Percentiles rank a stretch among this genome's conserved stretches.
phyloP scores from a whole-genome alignment of 176 grass and related monocot genomes.

The Oryza australiensis region DNA sequence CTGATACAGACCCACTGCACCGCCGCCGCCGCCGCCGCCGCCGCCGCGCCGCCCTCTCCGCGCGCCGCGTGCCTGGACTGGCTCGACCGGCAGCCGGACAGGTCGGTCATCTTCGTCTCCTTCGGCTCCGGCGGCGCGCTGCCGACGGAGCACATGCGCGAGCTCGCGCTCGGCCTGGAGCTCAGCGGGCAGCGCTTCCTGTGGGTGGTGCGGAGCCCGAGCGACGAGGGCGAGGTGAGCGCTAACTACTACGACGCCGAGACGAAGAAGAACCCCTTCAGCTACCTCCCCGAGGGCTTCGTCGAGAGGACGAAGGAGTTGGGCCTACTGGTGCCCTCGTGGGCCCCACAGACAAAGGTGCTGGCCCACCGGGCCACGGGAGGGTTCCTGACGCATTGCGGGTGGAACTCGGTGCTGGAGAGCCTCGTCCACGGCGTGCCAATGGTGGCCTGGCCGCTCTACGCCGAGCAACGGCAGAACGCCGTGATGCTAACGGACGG shows the following conservation, averaged over 20 bases:
- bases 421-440: constrained; percentile 52
- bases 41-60: background rate
- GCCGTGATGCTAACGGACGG: constrained; percentile 42
- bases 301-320: background rate
- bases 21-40: too few species aligned
- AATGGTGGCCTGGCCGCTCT: constrained; percentile 66
- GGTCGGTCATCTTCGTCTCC: constrained; percentile 62
- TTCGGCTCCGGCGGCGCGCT: constrained; percentile 54
- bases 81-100: constrained; percentile 50
- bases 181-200: constrained; percentile 52
- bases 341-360: constrained; percentile 49
- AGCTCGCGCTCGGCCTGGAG: constrained; percentile 63
- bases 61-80: constrained; percentile 48
- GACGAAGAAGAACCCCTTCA: constrained; percentile 45
- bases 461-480: constrained; percentile 61
- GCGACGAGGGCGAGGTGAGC: constrained; percentile 32
- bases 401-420: constrained; percentile 68
- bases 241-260: constrained; percentile 50
- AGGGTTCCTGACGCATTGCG: constrained; percentile 65
- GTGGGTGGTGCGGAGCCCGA: constrained; percentile 68
- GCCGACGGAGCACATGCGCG: constrained; percentile 30
- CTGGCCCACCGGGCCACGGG: constrained; percentile 48
- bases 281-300: constrained; percentile 43
- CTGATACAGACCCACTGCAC: constrained; percentile 6
- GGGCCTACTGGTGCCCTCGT: constrained; percentile 39